Evolutionary conservation across 164 flowering plant genomes (phyloP), one percentile per base, ranked within the genome.

Genomic region (Brasenia schreberi): DNA sequence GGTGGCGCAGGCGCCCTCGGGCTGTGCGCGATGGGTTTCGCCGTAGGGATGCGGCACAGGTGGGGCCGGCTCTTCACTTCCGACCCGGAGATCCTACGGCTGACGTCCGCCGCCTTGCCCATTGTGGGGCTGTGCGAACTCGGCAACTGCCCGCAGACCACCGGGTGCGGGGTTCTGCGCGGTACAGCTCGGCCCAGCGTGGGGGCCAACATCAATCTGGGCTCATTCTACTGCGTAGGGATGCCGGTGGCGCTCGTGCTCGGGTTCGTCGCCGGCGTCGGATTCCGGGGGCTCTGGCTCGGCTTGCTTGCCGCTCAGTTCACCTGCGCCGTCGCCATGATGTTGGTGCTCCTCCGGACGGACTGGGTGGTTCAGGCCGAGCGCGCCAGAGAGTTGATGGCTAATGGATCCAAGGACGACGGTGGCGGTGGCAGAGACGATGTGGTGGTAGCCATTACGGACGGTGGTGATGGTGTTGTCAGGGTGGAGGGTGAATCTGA

Each of bases 91-190:
- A 75, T 75, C 63, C 62, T 75, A 4, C 59, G 61, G 42, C 68
- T 75, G 1, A 75, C 78, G 0, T 63, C 78, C 5, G 39, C 70
- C 16, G 73, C 72, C n/a, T 65, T 75, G 59, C 78, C 78, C 7
- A 72, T 75, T 0, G 62, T 62, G 3, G 78, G 78, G 18, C 68
- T 75, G 3, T 75, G 78, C 42, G 78, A 75, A 59, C 73, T 75
- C 14, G 78, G 78, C 5, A 75, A 75, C 65, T 75, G 78, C 58
- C 78, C 78, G 19, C 78, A 75, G 65, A 75, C 78, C 23, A 72
- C 78, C 5, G 78, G 78, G 11, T 75, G 78, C 16, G 78, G 78
- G 6, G 78, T 75, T 43, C 64, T 75, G 44, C 62, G 78, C 18
- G 78, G 78, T 9, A 72, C 70, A 6, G 78, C 78, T 4, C 66